Evolutionary conservation across 2,329 filamentous ascomycete species (phyloP).

Genomic region (Fragosphaeria purpurea): DNA sequence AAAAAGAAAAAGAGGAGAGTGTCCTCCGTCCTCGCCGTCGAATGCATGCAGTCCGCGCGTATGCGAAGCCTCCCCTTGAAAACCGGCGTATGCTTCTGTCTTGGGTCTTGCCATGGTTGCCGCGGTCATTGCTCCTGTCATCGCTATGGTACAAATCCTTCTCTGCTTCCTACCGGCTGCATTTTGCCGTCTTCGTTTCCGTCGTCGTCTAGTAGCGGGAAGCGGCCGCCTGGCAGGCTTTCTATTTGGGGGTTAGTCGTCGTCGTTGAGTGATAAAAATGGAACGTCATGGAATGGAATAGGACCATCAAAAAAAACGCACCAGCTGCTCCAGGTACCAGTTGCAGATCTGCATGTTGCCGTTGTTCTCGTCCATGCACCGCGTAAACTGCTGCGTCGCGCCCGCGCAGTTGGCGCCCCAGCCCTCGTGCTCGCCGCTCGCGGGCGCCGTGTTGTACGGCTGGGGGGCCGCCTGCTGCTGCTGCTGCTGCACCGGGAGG

Average conservation of each 20-base stretch:
- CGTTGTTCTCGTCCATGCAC: conserved; percentile 92
- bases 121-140: too few relatives aligned
- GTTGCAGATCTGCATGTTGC: conserved; percentile 89
- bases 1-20: too few relatives aligned
- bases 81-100: too few relatives aligned
- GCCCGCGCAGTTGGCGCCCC: conserved; percentile 60
- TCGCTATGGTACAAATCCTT: too few relatives aligned
- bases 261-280: background rate
- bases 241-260: conserved; percentile 31
- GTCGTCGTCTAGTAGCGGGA: conserved; percentile 49
- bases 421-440: conserved; percentile 40
- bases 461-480: conserved; percentile 37
- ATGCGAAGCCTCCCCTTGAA: too few relatives aligned
- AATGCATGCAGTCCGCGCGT: too few relatives aligned
- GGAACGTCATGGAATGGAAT: background rate
- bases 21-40: too few relatives aligned
- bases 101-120: too few relatives aligned
- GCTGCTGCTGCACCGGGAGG: conserved; percentile 23
- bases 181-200: too few relatives aligned
- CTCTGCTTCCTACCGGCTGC: too few relatives aligned
- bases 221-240: conserved; percentile 73
- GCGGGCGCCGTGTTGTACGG: conserved; percentile 24
- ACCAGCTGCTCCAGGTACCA: conserved; percentile 95
- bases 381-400: conserved; percentile 81
- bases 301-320: conserved; percentile 16